Conservation (phyloP, 805 yeast genomes). For the Metschnikowia cubensis region DNA sequence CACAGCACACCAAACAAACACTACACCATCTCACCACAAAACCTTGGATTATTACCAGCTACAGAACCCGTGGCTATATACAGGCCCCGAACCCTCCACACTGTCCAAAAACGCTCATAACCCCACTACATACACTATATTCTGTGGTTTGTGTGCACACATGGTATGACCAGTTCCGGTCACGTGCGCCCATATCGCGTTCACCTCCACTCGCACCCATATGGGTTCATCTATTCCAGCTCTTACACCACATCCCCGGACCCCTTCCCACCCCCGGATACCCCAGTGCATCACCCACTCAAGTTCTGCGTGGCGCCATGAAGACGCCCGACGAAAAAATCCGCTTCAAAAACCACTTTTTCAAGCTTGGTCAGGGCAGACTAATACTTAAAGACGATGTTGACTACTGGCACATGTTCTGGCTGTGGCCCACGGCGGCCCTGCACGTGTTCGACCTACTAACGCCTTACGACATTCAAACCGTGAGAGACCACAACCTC, state of each 20-base stretch:
- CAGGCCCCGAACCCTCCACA: too few relatives aligned
- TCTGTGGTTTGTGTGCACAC: too few relatives aligned
- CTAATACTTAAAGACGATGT: slow-evolving; percentile 24
- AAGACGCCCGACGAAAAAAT: slow-evolving; percentile 70
- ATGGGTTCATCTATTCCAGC: too few relatives aligned
- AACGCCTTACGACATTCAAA: slow-evolving; percentile 53
- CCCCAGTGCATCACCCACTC: neutral
- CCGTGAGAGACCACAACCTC: slow-evolving; percentile 54
- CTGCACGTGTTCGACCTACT: slow-evolving; percentile 57
- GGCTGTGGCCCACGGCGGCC: slow-evolving; percentile 43
- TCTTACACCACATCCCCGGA: too few relatives aligned
- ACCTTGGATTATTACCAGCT: too few relatives aligned
- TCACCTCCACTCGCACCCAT: neutral
- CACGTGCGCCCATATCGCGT: neutral
- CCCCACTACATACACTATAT: too few relatives aligned
- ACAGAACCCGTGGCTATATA: too few relatives aligned
- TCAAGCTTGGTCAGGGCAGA: slow-evolving; percentile 49
- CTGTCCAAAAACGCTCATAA: too few relatives aligned
- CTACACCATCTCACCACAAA: too few relatives aligned
- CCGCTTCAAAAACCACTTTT: slow-evolving; percentile 56
- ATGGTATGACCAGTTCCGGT: neutral
- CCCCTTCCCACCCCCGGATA: neutral
- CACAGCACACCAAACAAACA: too few relatives aligned
- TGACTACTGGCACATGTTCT: slow-evolving; percentile 30
- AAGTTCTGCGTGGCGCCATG: slow-evolving; percentile 39